Evolutionary conservation across 768 basidiomycete genomes (phyloP), one percentile per base, ranked within the genome.

Genomic region (Mycena rebaudengoi): DNA sequence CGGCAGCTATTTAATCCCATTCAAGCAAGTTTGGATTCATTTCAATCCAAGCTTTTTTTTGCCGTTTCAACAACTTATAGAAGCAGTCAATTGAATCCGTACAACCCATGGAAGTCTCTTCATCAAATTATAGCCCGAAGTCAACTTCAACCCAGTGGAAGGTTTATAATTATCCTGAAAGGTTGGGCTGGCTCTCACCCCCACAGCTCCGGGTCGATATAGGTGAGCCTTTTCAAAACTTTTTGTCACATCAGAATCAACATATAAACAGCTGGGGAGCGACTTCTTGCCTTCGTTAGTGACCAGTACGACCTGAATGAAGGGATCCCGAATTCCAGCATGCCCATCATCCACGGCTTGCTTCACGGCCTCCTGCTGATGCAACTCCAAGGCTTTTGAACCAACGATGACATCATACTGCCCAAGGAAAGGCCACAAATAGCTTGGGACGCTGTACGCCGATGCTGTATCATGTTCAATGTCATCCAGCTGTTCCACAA

Each of bases 291-390:
- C 49, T 33, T 18, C 18, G 21, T 50, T 13, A 12, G 49, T 50
- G 29, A 50, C 32, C 49, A 50, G 49, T 21, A 50, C 49, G 49
- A 50, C 49, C 21, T 50, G 49, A 13, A 33, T 21, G 49, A 50
- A 50, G 20, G 49, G 49, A 20, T 33, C 32, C 49, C 35, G 30
- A 23, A 50, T 50, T 23, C n/a, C 30, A 10, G 49, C 30, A 29
- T 33, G 20, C 11, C 49, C 49, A 21, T 21, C 3, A n/a, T 23
- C 23, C 7, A 50, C 49, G 3, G 32, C 32, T 11, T 14, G 3
- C 20, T 20, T 21, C 49, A 50, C 35, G 2, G 2, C 1, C n/a
- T 20, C 12, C 35, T 50, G 30, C n/a, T 50, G 49, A 3, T 35
- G 20, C 3, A 5, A 5, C 11, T 32, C 6, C 32, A 50, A 20